phyloP scores from a whole-genome alignment of 208 protist species.

The Trypanosoma rangeli region DNA sequence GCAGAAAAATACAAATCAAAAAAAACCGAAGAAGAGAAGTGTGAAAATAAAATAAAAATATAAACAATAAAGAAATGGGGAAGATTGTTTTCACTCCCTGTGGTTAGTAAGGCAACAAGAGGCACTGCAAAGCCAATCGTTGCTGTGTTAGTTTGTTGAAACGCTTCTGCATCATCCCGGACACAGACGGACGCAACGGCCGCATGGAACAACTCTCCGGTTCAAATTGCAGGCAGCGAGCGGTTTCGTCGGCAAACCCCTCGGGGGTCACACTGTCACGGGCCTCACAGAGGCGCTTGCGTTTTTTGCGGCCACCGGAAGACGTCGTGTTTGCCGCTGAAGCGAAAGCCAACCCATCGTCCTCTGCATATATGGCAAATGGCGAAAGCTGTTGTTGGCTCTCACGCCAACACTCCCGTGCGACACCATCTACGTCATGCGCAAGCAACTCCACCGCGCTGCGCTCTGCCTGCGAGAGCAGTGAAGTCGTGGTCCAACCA shows the following conservation, averaged over 20 bases:
- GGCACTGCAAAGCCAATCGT: constrained; percentile 4
- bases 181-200: constrained; percentile 1
- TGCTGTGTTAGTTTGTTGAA: constrained; percentile 17
- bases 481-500: background rate
- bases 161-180: background rate
- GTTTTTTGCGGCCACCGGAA: background rate
- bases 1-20: constrained; percentile 20
- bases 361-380: constrained; percentile 15
- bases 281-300: background rate
- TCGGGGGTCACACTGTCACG: background rate
- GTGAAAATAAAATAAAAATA: background rate
- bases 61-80: too few species aligned
- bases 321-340: background rate
- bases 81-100: background rate
- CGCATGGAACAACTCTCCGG: background rate
- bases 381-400: constrained; percentile 20
- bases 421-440: constrained; percentile 11
- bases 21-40: background rate
- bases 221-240: constrained; percentile 14
- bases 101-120: constrained; percentile 15
- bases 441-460: constrained; percentile 17
- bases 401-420: background rate
- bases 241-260: background rate
- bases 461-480: constrained; percentile 19
- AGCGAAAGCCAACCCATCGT: background rate